Evolutionary conservation across 768 basidiomycete species (phyloP), one percentile per base, ranked within the genome.

Genomic region (Trichaptum fuscoviolaceum): DNA sequence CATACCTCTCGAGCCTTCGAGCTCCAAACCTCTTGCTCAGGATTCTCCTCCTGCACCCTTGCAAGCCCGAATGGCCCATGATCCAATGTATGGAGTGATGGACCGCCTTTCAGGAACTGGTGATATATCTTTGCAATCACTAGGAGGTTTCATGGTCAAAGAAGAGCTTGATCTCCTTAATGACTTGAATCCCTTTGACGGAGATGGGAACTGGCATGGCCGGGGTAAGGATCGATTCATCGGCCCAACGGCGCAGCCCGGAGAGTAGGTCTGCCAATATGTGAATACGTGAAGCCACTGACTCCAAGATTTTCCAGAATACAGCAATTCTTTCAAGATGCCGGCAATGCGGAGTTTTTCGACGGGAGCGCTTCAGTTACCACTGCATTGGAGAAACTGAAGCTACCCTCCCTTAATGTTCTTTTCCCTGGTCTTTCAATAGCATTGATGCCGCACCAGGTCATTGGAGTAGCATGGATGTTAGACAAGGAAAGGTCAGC

Each of bases 401-500:
- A 82, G 0, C 74, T 93, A 36, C 70, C 74, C n/a, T 73, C 69
- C 36, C 77, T 86, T 63, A 77, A 81, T 52, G 78, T 85, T 30
- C 73, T 79, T 25, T 66, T 91, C 1, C 85, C 85, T 0, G 86
- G 85, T 5, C 85, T 92, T 82, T 78, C 78, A 18, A 78, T 90
- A 26, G 74, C 82, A 0, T 75, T 91, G 36, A 86, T 91, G 86
- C 82, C 90, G 10, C 90, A 91, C 73, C 87, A 91, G 70, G 78
- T 82, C 20, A 84, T 92, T 63, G 84, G 82, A 8, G 84, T 84
- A 1, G 79, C 82, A 5, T 90, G 87, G 85, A 87, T 89, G 86
- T 64, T 85, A 1, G 80, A 84, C 30, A 81, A 82, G 67, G 79
- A 87, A 74, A 76, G 67, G 63, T 70, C 74, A 25, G 76, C 75